Evolutionary conservation across 106 monocot species (phyloP).

Genomic region (Dioscorea dumetorum): DNA sequence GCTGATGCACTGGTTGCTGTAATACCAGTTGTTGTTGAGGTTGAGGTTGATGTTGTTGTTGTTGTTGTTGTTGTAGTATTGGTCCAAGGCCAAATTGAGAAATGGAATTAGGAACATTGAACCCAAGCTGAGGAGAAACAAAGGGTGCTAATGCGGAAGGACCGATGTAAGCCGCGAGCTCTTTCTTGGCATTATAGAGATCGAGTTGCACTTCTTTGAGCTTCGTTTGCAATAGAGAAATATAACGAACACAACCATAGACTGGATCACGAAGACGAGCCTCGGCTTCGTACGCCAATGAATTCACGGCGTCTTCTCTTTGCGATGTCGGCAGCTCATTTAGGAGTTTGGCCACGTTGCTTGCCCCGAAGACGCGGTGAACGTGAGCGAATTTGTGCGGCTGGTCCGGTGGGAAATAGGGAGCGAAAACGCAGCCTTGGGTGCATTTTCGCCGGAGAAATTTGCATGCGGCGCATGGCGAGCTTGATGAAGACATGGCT

Average conservation of each 20-base stretch:
- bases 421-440: conserved; percentile 67
- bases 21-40: background rate
- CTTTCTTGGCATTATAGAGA: conserved; percentile 30
- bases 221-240: conserved; percentile 37
- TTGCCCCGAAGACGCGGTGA: conserved; percentile 81
- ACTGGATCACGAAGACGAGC: conserved; percentile 45
- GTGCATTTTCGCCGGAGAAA: conserved; percentile 78
- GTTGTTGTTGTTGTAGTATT: conserved; percentile 2
- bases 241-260: conserved; percentile 53
- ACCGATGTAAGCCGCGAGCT: conserved; percentile 29
- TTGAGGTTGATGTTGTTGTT: too few relatives aligned
- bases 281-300: conserved; percentile 53
- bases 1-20: conserved; percentile 7
- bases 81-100: background rate
- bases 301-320: conserved; percentile 61
- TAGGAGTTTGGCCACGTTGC: conserved; percentile 78
- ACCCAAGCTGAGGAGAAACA: too few relatives aligned
- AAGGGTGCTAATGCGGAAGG: conserved; percentile 18
- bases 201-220: conserved; percentile 30
- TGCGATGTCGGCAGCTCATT: conserved; percentile 41
- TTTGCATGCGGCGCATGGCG: conserved; percentile 91
- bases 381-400: conserved; percentile 57
- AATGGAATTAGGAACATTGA: background rate
- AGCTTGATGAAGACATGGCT: conserved; percentile 22
- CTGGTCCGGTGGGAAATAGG: conserved; percentile 85